phyloP scores from a whole-genome alignment of 768 basidiomycete species.

The Scleroderma bovista region DNA sequence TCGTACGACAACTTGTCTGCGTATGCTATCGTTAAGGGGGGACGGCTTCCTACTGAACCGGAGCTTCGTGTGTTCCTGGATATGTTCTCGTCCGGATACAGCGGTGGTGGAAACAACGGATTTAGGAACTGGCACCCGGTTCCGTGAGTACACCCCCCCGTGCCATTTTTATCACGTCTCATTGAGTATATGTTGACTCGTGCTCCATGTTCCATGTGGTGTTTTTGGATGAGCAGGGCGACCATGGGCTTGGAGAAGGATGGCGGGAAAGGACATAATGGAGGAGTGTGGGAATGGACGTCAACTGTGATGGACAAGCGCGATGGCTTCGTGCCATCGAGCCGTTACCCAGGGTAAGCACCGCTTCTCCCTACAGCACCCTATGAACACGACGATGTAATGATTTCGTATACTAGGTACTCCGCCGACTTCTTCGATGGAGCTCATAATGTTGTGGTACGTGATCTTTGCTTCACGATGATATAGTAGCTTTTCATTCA shows the following conservation, averaged over 20 bases:
- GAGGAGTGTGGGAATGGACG: constrained; percentile 99
- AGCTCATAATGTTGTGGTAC: constrained; percentile 79
- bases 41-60: no score
- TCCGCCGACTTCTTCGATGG: constrained; percentile 90
- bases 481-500: not conserved
- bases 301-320: constrained; percentile 66
- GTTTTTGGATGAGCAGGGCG: constrained; percentile 38
- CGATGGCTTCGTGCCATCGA: constrained; percentile 72
- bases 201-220: constrained; percentile 3
- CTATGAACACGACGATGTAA: not conserved
- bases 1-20: constrained; percentile 72
- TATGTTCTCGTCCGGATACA: constrained; percentile 53
- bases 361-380: not conserved
- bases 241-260: constrained; percentile 54
- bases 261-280: constrained; percentile 71
- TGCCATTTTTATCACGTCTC: not conserved
- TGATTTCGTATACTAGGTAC: constrained; percentile 39
- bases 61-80: no score
- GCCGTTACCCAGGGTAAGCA: constrained; percentile 79
- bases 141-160: constrained; percentile 51
- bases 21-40: no score
- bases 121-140: constrained; percentile 93
- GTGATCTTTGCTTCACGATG: constrained; percentile 29
- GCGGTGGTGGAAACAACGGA: constrained; percentile 76
- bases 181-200: not conserved